A percentile compares a stretch with the other conserved stretches of the same genome.
phyloP scores from a whole-genome alignment of 306 rosid genomes.

The Fagus sylvatica region DNA sequence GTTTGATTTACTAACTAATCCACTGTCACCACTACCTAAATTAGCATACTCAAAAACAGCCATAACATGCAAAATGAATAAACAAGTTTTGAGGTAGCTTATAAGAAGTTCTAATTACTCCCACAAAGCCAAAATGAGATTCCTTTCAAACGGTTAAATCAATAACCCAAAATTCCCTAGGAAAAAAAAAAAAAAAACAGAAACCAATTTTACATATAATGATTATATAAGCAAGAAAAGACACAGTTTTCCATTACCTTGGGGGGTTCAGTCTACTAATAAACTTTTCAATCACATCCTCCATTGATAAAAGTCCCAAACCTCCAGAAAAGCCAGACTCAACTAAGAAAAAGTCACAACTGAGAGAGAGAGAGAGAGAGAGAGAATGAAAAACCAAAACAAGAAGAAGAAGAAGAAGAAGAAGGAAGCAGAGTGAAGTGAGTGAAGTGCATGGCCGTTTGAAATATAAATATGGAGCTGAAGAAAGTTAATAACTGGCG shows the following conservation, averaged over 20 bases:
- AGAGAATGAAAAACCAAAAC: too few relatives aligned
- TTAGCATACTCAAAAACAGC: too few relatives aligned
- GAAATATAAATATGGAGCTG: neutral
- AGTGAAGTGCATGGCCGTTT: neutral
- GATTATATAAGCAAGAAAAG: neutral
- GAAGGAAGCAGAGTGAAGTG: neutral
- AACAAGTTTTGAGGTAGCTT: too few relatives aligned
- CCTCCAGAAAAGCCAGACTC: neutral
- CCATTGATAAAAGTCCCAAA: neutral
- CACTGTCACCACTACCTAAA: too few relatives aligned
- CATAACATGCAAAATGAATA: too few relatives aligned
- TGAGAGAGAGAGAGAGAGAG: neutral
- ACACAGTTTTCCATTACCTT: neutral
- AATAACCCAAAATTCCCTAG: neutral
- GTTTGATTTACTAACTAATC: neutral
- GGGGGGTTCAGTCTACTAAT: conserved; percentile 4
- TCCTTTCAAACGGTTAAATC: too few relatives aligned
- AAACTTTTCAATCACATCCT: conserved; percentile 4
- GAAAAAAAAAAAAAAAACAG: neutral
- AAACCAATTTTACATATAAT: neutral
- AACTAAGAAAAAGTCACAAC: neutral
- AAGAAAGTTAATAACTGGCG: too few relatives aligned
- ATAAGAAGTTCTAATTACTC: too few relatives aligned
- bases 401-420: too few relatives aligned
- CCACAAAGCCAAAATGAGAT: too few relatives aligned